Percentiles rank a stretch among this genome's conserved stretches.
These are phyloP conservation scores for Xylaria sp. DNA, from an alignment of 2,329 filamentous ascomycete genomes.

Conservation along the genomic window DNA sequence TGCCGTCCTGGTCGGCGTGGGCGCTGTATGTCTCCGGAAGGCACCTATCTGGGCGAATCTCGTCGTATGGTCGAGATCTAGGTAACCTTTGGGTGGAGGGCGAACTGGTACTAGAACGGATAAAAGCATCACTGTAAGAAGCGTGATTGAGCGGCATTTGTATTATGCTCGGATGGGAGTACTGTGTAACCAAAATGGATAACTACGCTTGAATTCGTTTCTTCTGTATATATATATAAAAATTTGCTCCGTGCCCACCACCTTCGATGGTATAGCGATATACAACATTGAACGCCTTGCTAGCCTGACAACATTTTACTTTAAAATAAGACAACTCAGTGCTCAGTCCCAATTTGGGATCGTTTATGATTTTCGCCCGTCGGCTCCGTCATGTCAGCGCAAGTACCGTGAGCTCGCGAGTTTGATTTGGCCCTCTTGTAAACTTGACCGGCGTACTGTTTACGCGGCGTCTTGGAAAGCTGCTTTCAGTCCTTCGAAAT, in stretches of 20 bases:
- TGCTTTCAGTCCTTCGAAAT: slow-evolving; percentile 70
- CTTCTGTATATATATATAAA: background rate
- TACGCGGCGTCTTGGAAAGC: slow-evolving; percentile 55
- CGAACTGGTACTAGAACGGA: too few relatives aligned
- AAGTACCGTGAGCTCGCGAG: background rate
- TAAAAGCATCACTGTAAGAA: too few relatives aligned
- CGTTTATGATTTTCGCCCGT: background rate
- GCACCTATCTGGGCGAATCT: slow-evolving; percentile 39
- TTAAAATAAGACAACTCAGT: background rate
- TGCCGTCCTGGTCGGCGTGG: slow-evolving; percentile 66
- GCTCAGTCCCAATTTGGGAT: background rate
- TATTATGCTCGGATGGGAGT: background rate
- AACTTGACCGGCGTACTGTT: background rate
- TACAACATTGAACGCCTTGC: background rate
- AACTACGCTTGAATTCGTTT: background rate
- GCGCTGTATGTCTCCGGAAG: slow-evolving; percentile 69
- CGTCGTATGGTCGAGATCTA: slow-evolving; percentile 27
- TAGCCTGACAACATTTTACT: background rate
- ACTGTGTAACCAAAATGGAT: background rate
- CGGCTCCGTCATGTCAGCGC: background rate
- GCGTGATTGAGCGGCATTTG: too few relatives aligned
- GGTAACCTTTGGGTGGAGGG: slow-evolving; percentile 18
- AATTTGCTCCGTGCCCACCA: background rate
- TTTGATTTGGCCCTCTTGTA: background rate
- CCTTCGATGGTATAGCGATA: background rate